These are phyloP conservation scores for Termitomyces titanicus DNA, from an alignment of 768 basidiomycete species.

Conservation along the genomic window DNA sequence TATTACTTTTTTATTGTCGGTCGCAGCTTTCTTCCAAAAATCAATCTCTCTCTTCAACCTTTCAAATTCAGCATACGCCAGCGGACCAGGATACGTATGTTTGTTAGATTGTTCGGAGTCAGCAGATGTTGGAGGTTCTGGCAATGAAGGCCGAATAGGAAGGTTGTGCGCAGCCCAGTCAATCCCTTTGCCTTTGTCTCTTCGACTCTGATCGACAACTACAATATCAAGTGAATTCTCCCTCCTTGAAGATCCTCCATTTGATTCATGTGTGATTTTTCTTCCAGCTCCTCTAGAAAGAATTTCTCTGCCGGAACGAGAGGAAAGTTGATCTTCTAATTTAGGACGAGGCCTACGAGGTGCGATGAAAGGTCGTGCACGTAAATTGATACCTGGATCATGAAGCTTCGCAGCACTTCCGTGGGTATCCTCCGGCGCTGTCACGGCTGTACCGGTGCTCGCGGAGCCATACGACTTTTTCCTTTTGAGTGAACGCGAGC, in stretches of 20 bases:
- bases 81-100: slow-evolving; percentile 24
- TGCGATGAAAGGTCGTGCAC: neutral
- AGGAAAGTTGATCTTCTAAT: neutral
- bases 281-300: neutral
- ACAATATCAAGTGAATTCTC: slow-evolving; percentile 1
- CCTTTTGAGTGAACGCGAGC: slow-evolving; percentile 18
- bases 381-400: neutral
- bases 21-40: slow-evolving; percentile 41
- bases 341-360: slow-evolving; percentile 8
- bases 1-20: slow-evolving; percentile 43
- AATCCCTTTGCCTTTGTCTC: slow-evolving; percentile 21
- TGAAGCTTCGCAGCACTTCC: neutral
- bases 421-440: slow-evolving; percentile 10
- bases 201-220: slow-evolving; percentile 6
- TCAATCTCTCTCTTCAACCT: slow-evolving; percentile 58
- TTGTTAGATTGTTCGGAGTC: slow-evolving; percentile 15
- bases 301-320: slow-evolving; percentile 1
- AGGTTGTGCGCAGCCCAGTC: slow-evolving; percentile 7
- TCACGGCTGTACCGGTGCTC: slow-evolving; percentile 11
- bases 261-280: neutral
- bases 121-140: neutral
- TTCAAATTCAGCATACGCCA: slow-evolving; percentile 47
- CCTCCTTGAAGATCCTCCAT: neutral
- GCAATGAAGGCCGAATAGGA: slow-evolving; percentile 11
- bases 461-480: slow-evolving; percentile 19